Percentiles rank a stretch among this genome's conserved stretches.
phyloP scores from a whole-genome alignment of 257 asterid genomes.

The Lantana camara region DNA sequence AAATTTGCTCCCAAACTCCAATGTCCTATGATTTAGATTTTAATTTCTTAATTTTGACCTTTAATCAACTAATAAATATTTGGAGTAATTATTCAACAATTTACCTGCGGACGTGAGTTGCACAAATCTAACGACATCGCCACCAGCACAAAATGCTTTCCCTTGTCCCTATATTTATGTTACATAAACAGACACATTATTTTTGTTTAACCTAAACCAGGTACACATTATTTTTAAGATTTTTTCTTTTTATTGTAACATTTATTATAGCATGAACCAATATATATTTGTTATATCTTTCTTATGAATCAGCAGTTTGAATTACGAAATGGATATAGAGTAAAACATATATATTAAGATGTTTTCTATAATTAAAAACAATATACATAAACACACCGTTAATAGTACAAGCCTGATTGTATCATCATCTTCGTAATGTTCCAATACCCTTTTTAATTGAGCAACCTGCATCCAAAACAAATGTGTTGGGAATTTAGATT shows the following conservation, averaged over 20 bases:
- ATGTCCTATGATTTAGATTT: slow-evolving; percentile 3
- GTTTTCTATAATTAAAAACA: background rate
- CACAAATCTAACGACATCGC: background rate
- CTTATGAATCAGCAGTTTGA: background rate
- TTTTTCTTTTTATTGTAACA: no score
- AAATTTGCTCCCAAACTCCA: background rate
- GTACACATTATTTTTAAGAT: no score
- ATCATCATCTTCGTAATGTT: slow-evolving; percentile 13
- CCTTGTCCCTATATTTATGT: slow-evolving; percentile 19
- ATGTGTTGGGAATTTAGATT: no score
- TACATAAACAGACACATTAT: background rate
- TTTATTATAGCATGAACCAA: no score
- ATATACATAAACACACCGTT: background rate
- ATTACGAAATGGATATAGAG: background rate
- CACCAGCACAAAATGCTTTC: slow-evolving; percentile 19
- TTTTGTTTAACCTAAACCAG: no score
- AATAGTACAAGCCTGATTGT: slow-evolving; percentile 1
- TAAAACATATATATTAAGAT: background rate
- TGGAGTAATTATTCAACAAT: background rate
- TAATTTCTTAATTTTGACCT: no score
- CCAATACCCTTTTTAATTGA: background rate
- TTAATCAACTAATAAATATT: no score
- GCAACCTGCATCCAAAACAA: slow-evolving; percentile 1
- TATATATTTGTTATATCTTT: no score
- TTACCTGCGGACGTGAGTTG: background rate